Base-by-base conservation (phyloP, 2,329 filamentous ascomycete genomes). In the Penicillium sp. region DNA sequence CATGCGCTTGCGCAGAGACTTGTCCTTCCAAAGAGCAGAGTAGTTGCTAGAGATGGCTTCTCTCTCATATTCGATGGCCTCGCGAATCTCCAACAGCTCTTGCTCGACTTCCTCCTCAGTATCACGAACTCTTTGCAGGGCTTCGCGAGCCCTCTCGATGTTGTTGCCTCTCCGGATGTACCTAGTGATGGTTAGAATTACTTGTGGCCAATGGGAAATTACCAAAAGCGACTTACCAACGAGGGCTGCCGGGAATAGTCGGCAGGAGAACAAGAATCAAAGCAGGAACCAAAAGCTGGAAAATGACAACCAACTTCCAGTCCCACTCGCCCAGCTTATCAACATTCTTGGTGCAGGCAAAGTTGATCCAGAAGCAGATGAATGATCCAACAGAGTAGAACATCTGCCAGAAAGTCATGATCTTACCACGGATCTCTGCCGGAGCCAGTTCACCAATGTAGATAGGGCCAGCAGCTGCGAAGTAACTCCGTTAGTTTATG, bases 251-350 rank as follows among this genome's bases (percentile, higher is more conserved):
- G 21, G 86, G 86, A 60, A 88, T 82, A 69, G 86, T 87, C 41
- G 86, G 86, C 15, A 90, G 77, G 36, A 87, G 79, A 4, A 74
- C 62, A 23, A 89, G 75, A 70, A 90, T 87, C 58, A 89, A 66
- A 50, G 81, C 62, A 1, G 88, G 88, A 25, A 89, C 81, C n/a
- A 90, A 72, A 49, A 89, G 78, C 74, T 90, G 88, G 79, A 90
- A 89, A 61, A 90, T 85, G 61, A 89, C 83, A 15, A 90, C 85
- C 78, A 89, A 83, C 66, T 83, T 84, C 87, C 87, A 90, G 73
- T 89, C 86, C 88, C 87, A 89, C 64, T 90, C 79, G 39, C 87
- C 87, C 6, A 89, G 81, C 42, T 65, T 76, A 42, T 75, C 65
- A 43, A 78, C 76, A 72, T 88, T 76, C 67, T 84, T 78, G 36